phyloP scores from a whole-genome alignment of 805 yeast genomes.

The Metschnikowia amazonensis region DNA sequence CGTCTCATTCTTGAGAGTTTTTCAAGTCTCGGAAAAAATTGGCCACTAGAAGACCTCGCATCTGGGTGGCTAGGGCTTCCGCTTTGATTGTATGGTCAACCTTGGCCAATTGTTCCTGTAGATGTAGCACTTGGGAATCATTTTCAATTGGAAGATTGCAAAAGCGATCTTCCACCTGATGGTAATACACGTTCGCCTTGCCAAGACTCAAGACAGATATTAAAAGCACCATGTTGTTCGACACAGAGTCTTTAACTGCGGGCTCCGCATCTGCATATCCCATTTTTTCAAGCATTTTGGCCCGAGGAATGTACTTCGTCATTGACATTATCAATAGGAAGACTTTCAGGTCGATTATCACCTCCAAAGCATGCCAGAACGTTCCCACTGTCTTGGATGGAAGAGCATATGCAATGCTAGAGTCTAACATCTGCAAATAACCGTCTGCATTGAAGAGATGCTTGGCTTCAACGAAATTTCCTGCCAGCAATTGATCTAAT shows the following conservation, averaged over 20 bases:
- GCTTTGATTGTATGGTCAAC: conserved; percentile 18
- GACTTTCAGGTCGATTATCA: conserved; percentile 30
- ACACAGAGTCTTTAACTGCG: conserved; percentile 10
- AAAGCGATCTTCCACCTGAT: conserved; percentile 24
- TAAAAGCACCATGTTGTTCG: conserved; percentile 23
- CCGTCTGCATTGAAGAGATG: conserved; percentile 1
- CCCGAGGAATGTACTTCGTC: conserved; percentile 22
- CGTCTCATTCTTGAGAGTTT: not conserved
- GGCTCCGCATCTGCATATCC: conserved; percentile 23
- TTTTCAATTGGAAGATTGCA: conserved; percentile 17
- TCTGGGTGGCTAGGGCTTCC: conserved; percentile 27
- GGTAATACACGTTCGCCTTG: conserved; percentile 26
- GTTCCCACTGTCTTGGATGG: conserved; percentile 12
- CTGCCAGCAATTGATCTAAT: conserved; percentile 22
- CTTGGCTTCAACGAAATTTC: conserved; percentile 20
- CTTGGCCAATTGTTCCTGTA: conserved; percentile 15
- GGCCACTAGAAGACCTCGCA: conserved; percentile 16
- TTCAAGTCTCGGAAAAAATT: not conserved
- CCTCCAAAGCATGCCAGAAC: conserved; percentile 22
- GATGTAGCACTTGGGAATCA: conserved; percentile 12
- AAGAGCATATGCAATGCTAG: conserved; percentile 9
- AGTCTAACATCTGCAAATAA: conserved; percentile 6
- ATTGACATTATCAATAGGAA: conserved; percentile 28
- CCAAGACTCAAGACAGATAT: conserved; percentile 28
- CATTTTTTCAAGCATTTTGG: conserved; percentile 23